Evolutionary conservation across 2,329 filamentous ascomycete genomes (phyloP), one percentile per base, ranked within the genome.

Genomic region (Lachnellula suecica): DNA sequence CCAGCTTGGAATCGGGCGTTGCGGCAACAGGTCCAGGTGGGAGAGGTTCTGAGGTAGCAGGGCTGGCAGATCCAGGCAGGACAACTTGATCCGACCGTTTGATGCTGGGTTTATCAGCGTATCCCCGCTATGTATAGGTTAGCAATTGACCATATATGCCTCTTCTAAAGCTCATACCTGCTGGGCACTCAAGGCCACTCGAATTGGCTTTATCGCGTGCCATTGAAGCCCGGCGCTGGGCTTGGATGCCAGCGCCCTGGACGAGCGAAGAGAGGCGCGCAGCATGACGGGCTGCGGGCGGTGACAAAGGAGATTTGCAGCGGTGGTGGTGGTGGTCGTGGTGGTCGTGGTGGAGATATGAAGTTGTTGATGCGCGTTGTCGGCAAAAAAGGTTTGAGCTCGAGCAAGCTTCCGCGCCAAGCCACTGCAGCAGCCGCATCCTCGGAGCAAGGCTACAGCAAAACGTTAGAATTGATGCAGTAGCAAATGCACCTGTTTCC

Each of bases 231-330:
- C 72, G 63, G 74, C 74, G 69, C 74, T 65, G 66, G 80, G 74
- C 73, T 74, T 78, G 70, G 74, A 73, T 73, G 78, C 74, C 70
- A 84, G 72, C 66, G 77, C 75, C 77, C 77, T 82, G 68, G 79
- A 79, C 71, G 83, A 83, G 75, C 78, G 81, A 75, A 86, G 74
- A 72, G 83, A 85, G 71, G 81, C 82, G 76, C 83, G 83, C 80
- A 87, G 79, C 83, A 87, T 87, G 76, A 77, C 76, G 74, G 73
- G 75, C 74, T 77, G 71, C 68, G 61, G 62, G 49, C 70, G 71
- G 72, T 71, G 71, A 73, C 69, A 43, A 27, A 25, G 13, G 40
- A 43, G 11, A 11, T 20, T 24, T 25, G 40, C n/a, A n/a, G n/a
- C n/a, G n/a, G n/a, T n/a, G n/a, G n/a, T n/a, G n/a, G n/a, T n/a